Base-by-base conservation (phyloP, 306 rosid species). In the Trifolium pratense region DNA sequence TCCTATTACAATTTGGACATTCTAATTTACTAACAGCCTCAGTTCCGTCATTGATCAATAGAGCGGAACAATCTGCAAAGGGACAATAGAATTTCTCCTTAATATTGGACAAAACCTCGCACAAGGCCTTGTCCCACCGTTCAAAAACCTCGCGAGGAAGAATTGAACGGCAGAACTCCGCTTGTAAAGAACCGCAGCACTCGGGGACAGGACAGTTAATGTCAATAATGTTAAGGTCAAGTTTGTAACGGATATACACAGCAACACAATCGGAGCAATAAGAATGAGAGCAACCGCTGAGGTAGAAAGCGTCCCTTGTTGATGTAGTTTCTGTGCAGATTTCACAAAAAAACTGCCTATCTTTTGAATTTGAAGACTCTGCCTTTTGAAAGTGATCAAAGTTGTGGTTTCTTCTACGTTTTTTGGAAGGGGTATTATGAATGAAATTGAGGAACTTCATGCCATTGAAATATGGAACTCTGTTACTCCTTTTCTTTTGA, bases 41-140 rank as follows among this genome's bases (percentile, higher is more conserved):
- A 6, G 4, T 20, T 1, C 65, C 81, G 1, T 86, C 86, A 9
- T 71, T 45, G 17, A 86, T 72, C 75, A 84, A 0, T 17, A 83
- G 29, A 1, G 75, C 85, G 0, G 84, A 71, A 15, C 89, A 87
- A 12, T 82, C 84, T 39, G 75, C 60, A 1, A 68, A 84, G 0
- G 89, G 87, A 7, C 89, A 84, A 12, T 82, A 82, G 39, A 82
- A 78, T 31, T 71, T 84, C 8, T 87, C 66, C 1, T 51, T 26
- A 0, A 5, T 66, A 4, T 48, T 18, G 0, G 79, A 66, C 29
- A 67, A 14, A 0, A 74, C 74, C 68, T 84, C 85, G 0, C 86
- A 84, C 57, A 71, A 9, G 0, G 79, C 81, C 0, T 45, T 18
- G 5, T 84, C 83, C 90, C 90, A 87, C 40, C 84, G 63, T 15